Conservation (phyloP, 1,284 basidiomycete genomes). For the Malassezia psittaci region DNA sequence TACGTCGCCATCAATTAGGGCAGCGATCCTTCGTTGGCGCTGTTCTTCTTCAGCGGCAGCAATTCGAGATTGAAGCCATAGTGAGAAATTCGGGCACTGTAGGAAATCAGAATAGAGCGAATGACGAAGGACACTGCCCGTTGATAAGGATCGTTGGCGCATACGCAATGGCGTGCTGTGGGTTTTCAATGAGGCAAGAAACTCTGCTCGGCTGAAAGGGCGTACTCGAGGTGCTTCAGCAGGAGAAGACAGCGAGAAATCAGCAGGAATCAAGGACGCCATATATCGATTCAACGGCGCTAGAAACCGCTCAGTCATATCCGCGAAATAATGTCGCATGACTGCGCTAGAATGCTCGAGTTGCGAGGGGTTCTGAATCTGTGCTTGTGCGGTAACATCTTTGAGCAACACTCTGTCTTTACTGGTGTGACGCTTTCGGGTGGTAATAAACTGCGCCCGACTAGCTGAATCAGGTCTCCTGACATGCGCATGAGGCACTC, state of each 20-base stretch:
- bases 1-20: constrained; percentile 33
- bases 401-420: constrained; percentile 67
- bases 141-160: constrained; percentile 41
- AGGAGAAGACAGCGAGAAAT: constrained; percentile 26
- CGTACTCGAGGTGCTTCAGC: constrained; percentile 44
- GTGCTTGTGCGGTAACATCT: constrained; percentile 51
- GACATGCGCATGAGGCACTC: not conserved
- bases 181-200: constrained; percentile 69
- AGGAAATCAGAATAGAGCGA: constrained; percentile 40
- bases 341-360: constrained; percentile 48
- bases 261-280: constrained; percentile 53
- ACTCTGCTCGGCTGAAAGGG: constrained; percentile 67
- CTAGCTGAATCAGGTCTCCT: constrained; percentile 15
- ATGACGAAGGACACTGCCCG: constrained; percentile 28
- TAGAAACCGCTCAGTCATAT: constrained; percentile 77
- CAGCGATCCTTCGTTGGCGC: constrained; percentile 26
- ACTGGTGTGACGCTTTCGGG: constrained; percentile 71
- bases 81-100: constrained; percentile 37
- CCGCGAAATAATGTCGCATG: constrained; percentile 75
- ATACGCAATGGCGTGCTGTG: constrained; percentile 54
- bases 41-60: constrained; percentile 39
- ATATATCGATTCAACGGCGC: constrained; percentile 87
- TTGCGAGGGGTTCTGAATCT: constrained; percentile 6
- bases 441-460: constrained; percentile 52
- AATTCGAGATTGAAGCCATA: constrained; percentile 36